A percentile compares a stretch with the other conserved stretches of the same genome.
These are phyloP conservation scores for Yamadazyma dushanensis DNA, from an alignment of 1,139 yeast genomes.

Conservation along the genomic window DNA sequence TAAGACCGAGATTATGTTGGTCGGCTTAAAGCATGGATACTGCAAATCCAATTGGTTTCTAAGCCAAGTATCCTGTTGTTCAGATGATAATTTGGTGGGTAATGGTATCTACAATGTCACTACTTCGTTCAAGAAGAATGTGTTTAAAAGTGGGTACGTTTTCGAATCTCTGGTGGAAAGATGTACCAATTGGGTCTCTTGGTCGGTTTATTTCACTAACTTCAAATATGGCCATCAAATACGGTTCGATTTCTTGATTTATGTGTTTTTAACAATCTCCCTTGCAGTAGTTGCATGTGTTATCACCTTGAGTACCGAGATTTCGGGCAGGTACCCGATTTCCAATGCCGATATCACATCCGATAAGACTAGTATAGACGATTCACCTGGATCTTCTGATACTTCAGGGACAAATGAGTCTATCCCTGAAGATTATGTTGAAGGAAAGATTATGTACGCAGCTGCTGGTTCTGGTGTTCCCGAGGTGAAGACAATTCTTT, in stretches of 20 bases:
- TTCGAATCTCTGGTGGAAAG: slow-evolving; percentile 10
- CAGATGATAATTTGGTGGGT: slow-evolving; percentile 2
- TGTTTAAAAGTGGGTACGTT: slow-evolving; percentile 25
- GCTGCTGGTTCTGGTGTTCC: slow-evolving; percentile 70
- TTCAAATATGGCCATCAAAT: slow-evolving; percentile 18
- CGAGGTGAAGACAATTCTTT: slow-evolving; percentile 57
- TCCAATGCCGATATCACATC: background rate
- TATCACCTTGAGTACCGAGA: slow-evolving; percentile 51
- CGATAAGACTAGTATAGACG: background rate
- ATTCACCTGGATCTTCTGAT: no score
- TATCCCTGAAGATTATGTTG: slow-evolving; percentile 3
- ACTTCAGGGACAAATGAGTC: no score
- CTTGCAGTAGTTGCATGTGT: slow-evolving; percentile 50
- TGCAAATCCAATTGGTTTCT: slow-evolving; percentile 49
- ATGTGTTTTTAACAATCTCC: slow-evolving; percentile 38
- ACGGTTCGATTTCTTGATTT: slow-evolving; percentile 36
- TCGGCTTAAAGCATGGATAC: slow-evolving; percentile 57
- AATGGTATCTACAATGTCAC: background rate
- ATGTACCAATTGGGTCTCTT: slow-evolving; percentile 48
- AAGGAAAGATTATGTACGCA: slow-evolving; percentile 43
- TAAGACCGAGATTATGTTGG: slow-evolving; percentile 48
- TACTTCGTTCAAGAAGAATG: slow-evolving; percentile 13
- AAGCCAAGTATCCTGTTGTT: slow-evolving; percentile 49
- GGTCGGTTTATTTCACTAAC: slow-evolving; percentile 37
- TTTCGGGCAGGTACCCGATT: slow-evolving; percentile 23